phyloP scores from a whole-genome alignment of 306 rosid genomes.

The Sicyos edulis region DNA sequence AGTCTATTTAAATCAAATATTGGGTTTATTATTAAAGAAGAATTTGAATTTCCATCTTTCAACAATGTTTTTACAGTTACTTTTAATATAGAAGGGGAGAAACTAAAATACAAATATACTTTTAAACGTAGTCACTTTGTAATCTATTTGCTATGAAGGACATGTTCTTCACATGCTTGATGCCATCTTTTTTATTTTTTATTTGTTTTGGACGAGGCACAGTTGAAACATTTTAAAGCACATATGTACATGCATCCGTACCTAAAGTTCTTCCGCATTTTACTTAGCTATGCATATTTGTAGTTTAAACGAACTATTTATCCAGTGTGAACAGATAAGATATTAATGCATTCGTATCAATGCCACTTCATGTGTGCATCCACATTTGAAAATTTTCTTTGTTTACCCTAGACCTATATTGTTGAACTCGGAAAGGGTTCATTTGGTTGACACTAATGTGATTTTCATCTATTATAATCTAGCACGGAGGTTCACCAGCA shows the following conservation, averaged over 20 bases:
- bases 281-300: neutral
- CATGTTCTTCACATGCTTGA: conserved; percentile 5
- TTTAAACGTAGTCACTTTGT: neutral
- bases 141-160: neutral
- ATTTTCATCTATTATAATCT: conserved; percentile 16
- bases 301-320: no score
- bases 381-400: neutral
- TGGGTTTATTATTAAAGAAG: no score
- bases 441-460: neutral
- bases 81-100: neutral
- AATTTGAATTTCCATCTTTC: no score
- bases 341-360: neutral
- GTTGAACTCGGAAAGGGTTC: no score
- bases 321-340: neutral
- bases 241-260: neutral
- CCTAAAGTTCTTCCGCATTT: neutral
- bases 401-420: neutral
- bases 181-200: no score
- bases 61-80: neutral
- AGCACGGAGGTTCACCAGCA: conserved; percentile 78
- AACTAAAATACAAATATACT: neutral
- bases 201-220: conserved; percentile 2
- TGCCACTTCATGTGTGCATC: neutral
- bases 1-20: no score
- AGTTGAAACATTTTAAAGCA: neutral